Percentiles rank a stretch among this genome's conserved stretches.
Conservation (phyloP, 768 basidiomycete genomes). For the Lactarius pseudohatsudake region DNA sequence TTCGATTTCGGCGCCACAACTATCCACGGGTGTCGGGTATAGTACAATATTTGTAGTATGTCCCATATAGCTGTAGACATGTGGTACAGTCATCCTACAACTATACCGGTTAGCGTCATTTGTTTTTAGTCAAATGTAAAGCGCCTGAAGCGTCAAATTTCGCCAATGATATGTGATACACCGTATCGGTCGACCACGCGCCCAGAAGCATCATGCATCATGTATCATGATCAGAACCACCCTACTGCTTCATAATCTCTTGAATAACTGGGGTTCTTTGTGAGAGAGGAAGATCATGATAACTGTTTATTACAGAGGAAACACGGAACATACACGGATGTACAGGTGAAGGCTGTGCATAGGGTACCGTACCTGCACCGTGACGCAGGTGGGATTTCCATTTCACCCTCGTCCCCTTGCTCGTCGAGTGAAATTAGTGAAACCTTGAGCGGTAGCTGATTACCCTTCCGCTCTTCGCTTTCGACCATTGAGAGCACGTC, state of each 20-base stretch:
- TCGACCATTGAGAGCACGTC: constrained; percentile 11
- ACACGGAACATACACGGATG: neutral
- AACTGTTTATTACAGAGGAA: neutral
- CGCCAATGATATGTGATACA: too few relatives aligned
- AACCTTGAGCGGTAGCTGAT: constrained; percentile 23
- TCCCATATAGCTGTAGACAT: neutral
- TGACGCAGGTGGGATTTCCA: too few relatives aligned
- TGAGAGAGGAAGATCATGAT: neutral
- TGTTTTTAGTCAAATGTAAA: neutral
- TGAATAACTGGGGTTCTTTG: neutral
- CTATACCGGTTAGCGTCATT: neutral
- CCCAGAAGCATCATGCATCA: neutral
- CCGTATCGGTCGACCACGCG: neutral
- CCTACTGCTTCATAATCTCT: neutral
- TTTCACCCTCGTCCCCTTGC: neutral
- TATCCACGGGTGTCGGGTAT: neutral
- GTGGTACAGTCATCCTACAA: too few relatives aligned
- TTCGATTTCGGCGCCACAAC: neutral
- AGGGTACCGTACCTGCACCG: too few relatives aligned
- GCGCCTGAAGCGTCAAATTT: neutral
- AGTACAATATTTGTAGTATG: neutral
- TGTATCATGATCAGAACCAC: neutral
- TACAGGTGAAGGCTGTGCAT: too few relatives aligned
- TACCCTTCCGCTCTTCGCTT: constrained; percentile 21
- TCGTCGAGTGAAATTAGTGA: neutral